A percentile compares a stretch with the other conserved stretches of the same genome.
These are phyloP conservation scores for Candida manassasensis DNA, from an alignment of 805 yeast genomes.

Conservation along the genomic window DNA sequence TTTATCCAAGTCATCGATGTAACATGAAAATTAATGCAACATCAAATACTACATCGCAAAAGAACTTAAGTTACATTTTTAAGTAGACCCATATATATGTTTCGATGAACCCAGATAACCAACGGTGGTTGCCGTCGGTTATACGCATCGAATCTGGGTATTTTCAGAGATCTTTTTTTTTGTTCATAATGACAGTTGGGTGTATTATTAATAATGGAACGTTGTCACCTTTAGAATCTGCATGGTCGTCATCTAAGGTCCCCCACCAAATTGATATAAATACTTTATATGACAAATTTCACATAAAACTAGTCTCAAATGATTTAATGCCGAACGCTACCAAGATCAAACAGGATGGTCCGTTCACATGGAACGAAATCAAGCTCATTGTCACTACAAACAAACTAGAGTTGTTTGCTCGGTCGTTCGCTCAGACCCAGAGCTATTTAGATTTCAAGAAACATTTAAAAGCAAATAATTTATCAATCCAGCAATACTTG, in stretches of 20 bases:
- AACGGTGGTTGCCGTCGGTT: neutral
- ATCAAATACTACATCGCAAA: too few relatives aligned
- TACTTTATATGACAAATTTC: constrained; percentile 6
- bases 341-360: constrained; percentile 24
- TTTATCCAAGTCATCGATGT: too few relatives aligned
- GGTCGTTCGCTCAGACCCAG: constrained; percentile 42
- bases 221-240: constrained; percentile 10
- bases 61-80: too few relatives aligned
- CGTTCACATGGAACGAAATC: constrained; percentile 46
- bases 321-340: constrained; percentile 36
- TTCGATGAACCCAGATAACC: neutral
- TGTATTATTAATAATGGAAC: neutral
- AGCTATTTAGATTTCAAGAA: constrained; percentile 45
- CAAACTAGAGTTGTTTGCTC: constrained; percentile 43
- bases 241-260: constrained; percentile 5
- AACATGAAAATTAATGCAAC: too few relatives aligned
- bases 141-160: neutral
- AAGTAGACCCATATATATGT: too few relatives aligned
- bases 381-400: constrained; percentile 34
- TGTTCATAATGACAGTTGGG: neutral
- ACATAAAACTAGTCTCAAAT: constrained; percentile 20
- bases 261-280: neutral
- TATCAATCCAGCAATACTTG: constrained; percentile 46
- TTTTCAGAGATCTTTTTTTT: neutral
- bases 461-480: constrained; percentile 25